Percentiles rank a stretch among this genome's conserved stretches.
These are phyloP conservation scores for Xylaria arbuscula DNA, from an alignment of 2,329 filamentous ascomycete species.

Conservation along the genomic window DNA sequence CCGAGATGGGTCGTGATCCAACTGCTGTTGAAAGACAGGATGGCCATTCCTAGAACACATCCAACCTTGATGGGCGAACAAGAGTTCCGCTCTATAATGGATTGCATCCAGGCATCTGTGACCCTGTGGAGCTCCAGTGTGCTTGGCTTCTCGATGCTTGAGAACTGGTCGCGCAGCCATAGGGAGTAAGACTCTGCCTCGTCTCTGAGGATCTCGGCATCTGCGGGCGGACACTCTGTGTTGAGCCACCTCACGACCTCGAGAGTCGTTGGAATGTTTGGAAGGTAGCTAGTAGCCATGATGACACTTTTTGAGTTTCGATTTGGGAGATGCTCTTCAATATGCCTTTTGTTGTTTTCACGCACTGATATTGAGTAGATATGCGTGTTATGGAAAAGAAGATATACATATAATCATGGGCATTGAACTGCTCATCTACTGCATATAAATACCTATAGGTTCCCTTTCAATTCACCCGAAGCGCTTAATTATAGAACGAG, in stretches of 20 bases:
- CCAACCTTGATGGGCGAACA: background rate
- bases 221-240: background rate
- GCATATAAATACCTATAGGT: too few species aligned
- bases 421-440: too few species aligned
- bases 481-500: too few species aligned
- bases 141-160: background rate
- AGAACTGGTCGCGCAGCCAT: background rate
- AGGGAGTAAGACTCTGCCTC: background rate
- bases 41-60: background rate
- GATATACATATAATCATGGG: too few species aligned
- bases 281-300: background rate
- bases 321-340: background rate
- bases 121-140: background rate
- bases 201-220: background rate
- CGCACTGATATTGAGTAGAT: too few species aligned
- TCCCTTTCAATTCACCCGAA: too few species aligned
- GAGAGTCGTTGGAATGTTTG: background rate
- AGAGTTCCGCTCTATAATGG: background rate
- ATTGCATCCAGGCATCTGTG: background rate
- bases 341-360: too few species aligned
- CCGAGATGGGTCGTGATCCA: background rate
- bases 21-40: background rate
- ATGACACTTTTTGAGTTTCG: background rate
- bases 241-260: background rate
- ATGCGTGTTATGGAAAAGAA: too few species aligned